Percentiles rank a stretch among this genome's conserved stretches.
Evolutionary conservation across 179 eudicot genomes (phyloP).

Genomic region (Spergularia azorica): DNA sequence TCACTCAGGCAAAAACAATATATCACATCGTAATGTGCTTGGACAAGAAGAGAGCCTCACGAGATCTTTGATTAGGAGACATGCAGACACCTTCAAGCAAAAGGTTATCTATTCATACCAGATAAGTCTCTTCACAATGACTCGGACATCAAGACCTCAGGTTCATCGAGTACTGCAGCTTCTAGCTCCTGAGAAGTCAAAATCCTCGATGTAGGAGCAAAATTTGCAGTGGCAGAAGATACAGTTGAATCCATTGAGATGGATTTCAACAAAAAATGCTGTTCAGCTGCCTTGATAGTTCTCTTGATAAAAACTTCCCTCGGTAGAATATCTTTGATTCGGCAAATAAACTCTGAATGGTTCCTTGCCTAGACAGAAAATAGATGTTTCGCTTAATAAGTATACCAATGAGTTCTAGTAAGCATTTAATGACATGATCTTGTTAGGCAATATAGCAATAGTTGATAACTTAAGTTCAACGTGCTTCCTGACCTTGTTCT

Average conservation of each 20-base stretch:
- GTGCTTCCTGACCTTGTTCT: conserved; percentile 1
- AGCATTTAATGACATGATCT: neutral
- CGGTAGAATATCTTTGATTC: conserved; percentile 70
- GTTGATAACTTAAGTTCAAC: neutral
- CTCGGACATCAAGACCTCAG: conserved; percentile 19
- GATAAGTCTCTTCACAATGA: conserved; percentile 20
- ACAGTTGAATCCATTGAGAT: conserved; percentile 39
- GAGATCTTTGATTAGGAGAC: neutral
- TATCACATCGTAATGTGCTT: neutral
- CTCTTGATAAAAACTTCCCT: conserved; percentile 59
- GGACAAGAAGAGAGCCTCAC: neutral
- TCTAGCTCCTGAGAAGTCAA: conserved; percentile 53
- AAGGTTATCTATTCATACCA: neutral
- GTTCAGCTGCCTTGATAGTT: conserved; percentile 54
- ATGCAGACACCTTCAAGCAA: neutral
- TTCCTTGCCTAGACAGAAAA: conserved; percentile 57
- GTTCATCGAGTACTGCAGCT: conserved; percentile 16
- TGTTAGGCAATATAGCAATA: neutral
- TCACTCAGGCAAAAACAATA: neutral
- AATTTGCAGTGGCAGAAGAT: conserved; percentile 30
- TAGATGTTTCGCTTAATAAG: neutral
- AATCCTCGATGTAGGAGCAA: conserved; percentile 55
- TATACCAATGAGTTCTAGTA: neutral
- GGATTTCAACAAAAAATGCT: conserved; percentile 48
- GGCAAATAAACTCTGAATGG: conserved; percentile 79